These are phyloP conservation scores for Colletotrichum destructivum DNA, from an alignment of 2,329 filamentous ascomycete genomes.

Conservation along the genomic window DNA sequence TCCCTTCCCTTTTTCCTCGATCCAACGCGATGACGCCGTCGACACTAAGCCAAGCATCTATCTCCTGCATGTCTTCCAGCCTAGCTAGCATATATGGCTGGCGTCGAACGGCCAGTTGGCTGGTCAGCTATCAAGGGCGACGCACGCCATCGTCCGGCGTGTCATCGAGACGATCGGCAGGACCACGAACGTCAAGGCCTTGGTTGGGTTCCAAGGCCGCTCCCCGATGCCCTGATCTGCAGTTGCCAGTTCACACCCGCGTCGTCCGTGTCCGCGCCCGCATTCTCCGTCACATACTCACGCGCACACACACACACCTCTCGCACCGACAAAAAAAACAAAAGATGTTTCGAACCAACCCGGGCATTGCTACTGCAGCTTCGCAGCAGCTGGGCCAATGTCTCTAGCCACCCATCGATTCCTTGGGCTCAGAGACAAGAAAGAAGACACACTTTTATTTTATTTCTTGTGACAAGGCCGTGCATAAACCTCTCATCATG, in stretches of 20 bases:
- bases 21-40: constrained; percentile 20
- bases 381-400: constrained; percentile 16
- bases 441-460: background rate
- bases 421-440: background rate
- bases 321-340: constrained; percentile 13
- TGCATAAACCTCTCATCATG: constrained; percentile 28
- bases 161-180: constrained; percentile 14
- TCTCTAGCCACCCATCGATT: background rate
- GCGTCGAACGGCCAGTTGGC: constrained; percentile 2
- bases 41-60: constrained; percentile 18
- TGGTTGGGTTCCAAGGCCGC: background rate
- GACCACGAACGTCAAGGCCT: background rate
- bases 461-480: background rate
- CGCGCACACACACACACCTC: too few species aligned
- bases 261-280: constrained; percentile 1
- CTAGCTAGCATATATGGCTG: background rate
- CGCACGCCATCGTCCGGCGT: constrained; percentile 12
- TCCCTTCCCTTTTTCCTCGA: background rate
- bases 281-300: background rate
- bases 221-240: constrained; percentile 22
- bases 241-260: constrained; percentile 6
- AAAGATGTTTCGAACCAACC: constrained; percentile 11
- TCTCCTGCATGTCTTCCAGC: constrained; percentile 28
- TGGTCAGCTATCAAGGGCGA: constrained; percentile 1
- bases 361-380: constrained; percentile 24